Evolutionary conservation across 805 yeast genomes (phyloP).

Genomic region (Hanseniaspora thailandica): DNA sequence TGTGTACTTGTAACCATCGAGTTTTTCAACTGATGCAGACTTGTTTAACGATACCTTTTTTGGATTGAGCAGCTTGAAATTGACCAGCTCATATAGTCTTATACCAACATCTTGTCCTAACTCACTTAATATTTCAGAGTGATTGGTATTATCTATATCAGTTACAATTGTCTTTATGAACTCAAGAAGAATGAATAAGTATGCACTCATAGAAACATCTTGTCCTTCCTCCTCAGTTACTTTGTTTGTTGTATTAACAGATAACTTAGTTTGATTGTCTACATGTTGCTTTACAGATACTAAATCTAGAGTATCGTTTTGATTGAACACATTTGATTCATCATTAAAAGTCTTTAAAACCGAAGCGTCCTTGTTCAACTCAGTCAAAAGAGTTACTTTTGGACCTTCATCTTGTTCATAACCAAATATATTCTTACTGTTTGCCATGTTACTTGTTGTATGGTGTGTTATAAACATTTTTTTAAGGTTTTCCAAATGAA

Average conservation of each 20-base stretch:
- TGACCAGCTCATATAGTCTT: conserved; percentile 49
- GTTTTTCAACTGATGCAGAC: not conserved
- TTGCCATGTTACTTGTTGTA: not conserved
- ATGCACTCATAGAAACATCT: conserved; percentile 56
- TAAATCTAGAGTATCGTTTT: not conserved
- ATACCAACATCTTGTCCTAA: conserved; percentile 69
- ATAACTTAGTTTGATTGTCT: not conserved
- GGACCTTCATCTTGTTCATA: conserved; percentile 9
- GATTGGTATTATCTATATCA: conserved; percentile 40
- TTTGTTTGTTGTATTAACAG: not conserved
- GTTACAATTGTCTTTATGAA: conserved; percentile 47
- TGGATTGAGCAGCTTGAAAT: conserved; percentile 25
- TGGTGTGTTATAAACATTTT: not conserved
- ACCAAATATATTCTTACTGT: conserved; percentile 1
- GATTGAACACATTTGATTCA: not conserved
- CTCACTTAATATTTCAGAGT: conserved; percentile 50
- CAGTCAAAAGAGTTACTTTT: not conserved
- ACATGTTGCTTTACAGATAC: not conserved
- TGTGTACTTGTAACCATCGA: not conserved
- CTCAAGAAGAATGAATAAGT: conserved; percentile 62
- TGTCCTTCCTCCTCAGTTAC: not conserved
- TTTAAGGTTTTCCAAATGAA: not conserved
- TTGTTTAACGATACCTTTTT: conserved; percentile 14
- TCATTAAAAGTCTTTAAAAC: not conserved
- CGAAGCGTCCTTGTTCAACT: conserved; percentile 5